Conservation (phyloP, 1,139 yeast species). For the Taphrina deformans region DNA sequence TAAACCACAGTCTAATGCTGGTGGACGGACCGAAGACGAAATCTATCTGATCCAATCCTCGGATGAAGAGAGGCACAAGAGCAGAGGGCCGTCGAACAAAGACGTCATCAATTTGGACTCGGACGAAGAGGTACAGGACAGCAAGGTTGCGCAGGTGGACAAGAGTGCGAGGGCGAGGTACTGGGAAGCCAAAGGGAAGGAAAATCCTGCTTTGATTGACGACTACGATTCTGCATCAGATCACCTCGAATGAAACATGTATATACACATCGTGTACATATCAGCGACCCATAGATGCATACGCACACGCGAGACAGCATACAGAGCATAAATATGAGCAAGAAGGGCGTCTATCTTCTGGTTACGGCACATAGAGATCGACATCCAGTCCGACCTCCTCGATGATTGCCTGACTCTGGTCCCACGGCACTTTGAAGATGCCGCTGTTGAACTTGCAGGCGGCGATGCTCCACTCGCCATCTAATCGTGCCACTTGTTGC, state of each 20-base stretch:
- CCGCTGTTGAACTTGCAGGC: slow-evolving; percentile 22
- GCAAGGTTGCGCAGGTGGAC: slow-evolving; percentile 20
- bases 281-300: neutral
- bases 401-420: neutral
- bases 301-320: neutral
- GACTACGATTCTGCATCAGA: slow-evolving; percentile 11
- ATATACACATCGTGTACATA: neutral
- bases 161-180: slow-evolving; percentile 18
- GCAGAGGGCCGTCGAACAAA: neutral
- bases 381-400: slow-evolving; percentile 19
- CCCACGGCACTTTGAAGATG: slow-evolving; percentile 25
- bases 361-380: slow-evolving; percentile 1
- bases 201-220: neutral
- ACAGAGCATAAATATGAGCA: neutral
- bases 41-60: slow-evolving; percentile 27
- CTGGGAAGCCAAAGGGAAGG: slow-evolving; percentile 30
- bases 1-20: neutral
- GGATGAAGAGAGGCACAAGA: slow-evolving; percentile 10
- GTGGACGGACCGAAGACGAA: neutral
- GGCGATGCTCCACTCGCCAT: neutral
- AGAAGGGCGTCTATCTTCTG: neutral
- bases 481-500: slow-evolving; percentile 2
- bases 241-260: neutral
- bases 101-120: slow-evolving; percentile 18
- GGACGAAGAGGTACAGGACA: slow-evolving; percentile 9